Conservation (phyloP, 169 alveolate genomes). For the Plasmodium sp. region DNA sequence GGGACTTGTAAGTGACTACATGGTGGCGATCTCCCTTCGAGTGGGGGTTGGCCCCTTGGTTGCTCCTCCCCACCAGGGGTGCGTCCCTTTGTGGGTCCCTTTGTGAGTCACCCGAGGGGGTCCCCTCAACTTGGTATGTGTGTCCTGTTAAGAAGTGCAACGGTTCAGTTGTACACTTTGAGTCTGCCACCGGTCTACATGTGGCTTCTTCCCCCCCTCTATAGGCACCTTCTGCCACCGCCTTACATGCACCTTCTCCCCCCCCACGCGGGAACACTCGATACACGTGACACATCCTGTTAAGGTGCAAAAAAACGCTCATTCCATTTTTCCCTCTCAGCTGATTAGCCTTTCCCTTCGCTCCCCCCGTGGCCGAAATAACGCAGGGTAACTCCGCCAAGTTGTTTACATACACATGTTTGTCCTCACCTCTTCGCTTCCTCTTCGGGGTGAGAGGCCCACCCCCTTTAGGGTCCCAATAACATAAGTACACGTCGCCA, state of each 20-base stretch:
- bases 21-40: neutral
- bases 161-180: neutral
- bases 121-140: neutral
- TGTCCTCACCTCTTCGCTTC: conserved; percentile 24
- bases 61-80: neutral
- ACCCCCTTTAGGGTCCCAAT: neutral
- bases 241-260: neutral
- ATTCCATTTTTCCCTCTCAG: conserved; percentile 54
- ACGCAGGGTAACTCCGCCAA: conserved; percentile 32
- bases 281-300: conserved; percentile 59
- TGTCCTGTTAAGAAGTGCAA: neutral
- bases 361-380: conserved; percentile 42
- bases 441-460: neutral
- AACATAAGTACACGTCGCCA: conserved; percentile 49
- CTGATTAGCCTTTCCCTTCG: conserved; percentile 52
- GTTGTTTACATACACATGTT: conserved; percentile 32
- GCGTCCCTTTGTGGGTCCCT: neutral
- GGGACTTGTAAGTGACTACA: neutral
- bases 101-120: neutral
- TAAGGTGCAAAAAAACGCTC: conserved; percentile 28
- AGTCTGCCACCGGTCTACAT: neutral
- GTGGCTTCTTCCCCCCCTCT: neutral
- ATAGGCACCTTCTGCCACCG: neutral
- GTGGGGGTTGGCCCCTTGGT: neutral
- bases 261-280: neutral